Conservation (phyloP, 2,329 filamentous ascomycete species). For the Simplicillium sp. region DNA sequence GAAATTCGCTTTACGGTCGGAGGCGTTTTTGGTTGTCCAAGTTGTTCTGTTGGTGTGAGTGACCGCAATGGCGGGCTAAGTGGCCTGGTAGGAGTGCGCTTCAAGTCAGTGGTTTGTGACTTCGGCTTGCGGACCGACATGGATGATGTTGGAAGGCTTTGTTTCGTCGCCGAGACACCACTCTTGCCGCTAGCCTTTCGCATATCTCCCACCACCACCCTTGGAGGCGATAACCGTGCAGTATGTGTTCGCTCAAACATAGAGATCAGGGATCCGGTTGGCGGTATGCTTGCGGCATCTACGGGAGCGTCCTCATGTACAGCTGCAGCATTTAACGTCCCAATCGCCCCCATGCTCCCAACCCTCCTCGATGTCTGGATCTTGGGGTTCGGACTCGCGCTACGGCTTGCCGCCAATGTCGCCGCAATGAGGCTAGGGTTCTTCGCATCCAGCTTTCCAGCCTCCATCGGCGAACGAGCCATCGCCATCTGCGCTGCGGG, state of each 20-base stretch:
- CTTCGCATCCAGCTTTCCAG: slow-evolving; percentile 25
- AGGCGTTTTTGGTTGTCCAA: no score
- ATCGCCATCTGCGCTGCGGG: background rate
- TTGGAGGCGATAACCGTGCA: no score
- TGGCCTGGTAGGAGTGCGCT: no score
- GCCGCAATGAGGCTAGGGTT: slow-evolving; percentile 48
- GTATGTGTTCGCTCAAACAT: slow-evolving; percentile 50
- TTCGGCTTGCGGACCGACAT: background rate
- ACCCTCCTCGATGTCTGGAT: slow-evolving; percentile 16
- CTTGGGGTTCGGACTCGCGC: slow-evolving; percentile 27
- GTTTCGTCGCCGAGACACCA: slow-evolving; percentile 15
- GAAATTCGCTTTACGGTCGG: no score
- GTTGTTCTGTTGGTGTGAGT: no score
- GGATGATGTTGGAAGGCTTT: slow-evolving; percentile 14
- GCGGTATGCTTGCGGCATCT: slow-evolving; percentile 47
- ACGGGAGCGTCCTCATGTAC: slow-evolving; percentile 15
- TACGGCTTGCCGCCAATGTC: slow-evolving; percentile 48
- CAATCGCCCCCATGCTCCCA: slow-evolving; percentile 19
- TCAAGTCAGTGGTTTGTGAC: no score
- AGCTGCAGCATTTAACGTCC: slow-evolving; percentile 14
- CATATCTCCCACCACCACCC: no score
- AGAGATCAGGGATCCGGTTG: slow-evolving; percentile 55
- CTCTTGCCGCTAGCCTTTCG: no score
- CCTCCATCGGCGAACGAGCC: slow-evolving; percentile 3
- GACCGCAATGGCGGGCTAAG: no score